These are phyloP conservation scores for Boechera stricta DNA, from an alignment of 345 rosid species.

Conservation along the genomic window DNA sequence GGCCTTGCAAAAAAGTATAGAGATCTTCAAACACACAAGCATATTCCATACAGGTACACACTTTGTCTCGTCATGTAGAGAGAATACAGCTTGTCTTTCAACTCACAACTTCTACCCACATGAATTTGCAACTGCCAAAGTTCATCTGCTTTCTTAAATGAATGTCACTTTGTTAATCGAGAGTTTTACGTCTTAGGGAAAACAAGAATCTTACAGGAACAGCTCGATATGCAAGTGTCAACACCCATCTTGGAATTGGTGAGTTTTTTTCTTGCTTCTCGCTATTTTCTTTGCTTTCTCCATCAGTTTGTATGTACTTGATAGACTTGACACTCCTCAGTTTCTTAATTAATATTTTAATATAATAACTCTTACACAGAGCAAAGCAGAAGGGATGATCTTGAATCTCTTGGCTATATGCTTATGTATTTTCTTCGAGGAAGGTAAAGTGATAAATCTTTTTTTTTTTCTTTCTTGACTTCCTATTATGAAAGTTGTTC, in stretches of 20 bases:
- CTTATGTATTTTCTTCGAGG: slow-evolving; percentile 97
- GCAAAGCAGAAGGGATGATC: slow-evolving; percentile 99
- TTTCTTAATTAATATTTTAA: slow-evolving; percentile 6
- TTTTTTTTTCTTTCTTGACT: background rate
- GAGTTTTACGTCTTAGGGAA: slow-evolving; percentile 62
- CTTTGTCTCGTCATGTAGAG: background rate
- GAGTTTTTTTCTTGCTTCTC: slow-evolving; percentile 27
- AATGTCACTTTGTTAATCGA: slow-evolving; percentile 24
- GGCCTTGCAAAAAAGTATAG: slow-evolving; percentile 49
- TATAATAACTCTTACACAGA: slow-evolving; percentile 54
- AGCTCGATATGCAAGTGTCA: slow-evolving; percentile 96
- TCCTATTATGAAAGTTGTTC: slow-evolving; percentile 11
- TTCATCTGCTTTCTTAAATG: slow-evolving; percentile 7
- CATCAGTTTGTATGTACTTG: slow-evolving; percentile 4
- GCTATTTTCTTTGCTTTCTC: background rate
- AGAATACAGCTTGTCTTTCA: background rate
- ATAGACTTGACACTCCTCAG: slow-evolving; percentile 21
- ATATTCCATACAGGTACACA: slow-evolving; percentile 47
- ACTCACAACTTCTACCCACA: background rate
- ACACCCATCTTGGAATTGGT: slow-evolving; percentile 99
- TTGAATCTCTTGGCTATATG: slow-evolving; percentile 96
- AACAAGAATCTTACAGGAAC: slow-evolving; percentile 97
- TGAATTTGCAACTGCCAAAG: background rate
- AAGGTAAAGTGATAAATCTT: slow-evolving; percentile 58
- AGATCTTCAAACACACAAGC: slow-evolving; percentile 50